Evolutionary conservation across 2,329 filamentous ascomycete species (phyloP), one percentile per base, ranked within the genome.

Genomic region (Beauveria caledonica): DNA sequence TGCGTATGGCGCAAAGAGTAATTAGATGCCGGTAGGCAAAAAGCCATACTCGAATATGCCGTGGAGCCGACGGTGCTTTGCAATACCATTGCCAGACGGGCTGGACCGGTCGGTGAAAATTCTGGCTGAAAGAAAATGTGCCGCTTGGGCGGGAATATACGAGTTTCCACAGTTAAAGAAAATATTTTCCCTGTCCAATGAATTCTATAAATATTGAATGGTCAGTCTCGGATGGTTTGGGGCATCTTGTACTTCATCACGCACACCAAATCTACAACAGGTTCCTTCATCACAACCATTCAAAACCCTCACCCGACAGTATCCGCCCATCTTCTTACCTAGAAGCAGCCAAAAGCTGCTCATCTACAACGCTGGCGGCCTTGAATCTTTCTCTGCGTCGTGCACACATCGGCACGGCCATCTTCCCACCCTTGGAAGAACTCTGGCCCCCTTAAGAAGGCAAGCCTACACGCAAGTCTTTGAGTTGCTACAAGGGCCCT

Each of bases 391-490:
- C 36, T n/a, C 33, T 42, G 23, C 50, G 51, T 40, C 56, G 40
- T 58, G 23, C 46, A 49, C 56, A 60, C 23, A 40, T 49, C n/a
- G 52, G 51, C 52, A 50, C 56, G 21, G 46, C 56, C 39, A 29
- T 53, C 29, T 62, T 63, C 48, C 50, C 58, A 49, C 56, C 60
- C 39, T 40, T 36, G 29, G 62, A 63, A 56, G 62, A 63, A 42
- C 51, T 62, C 51, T 63, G 62, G 62, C 62, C 62, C 2, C 62
- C 62, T 11, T 63, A 60, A 49, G 29, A 60, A 60, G 52, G 21
- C 27, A 58, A 21, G 60, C 62, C 55, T 36, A 51, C 29, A 60
- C 53, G 23, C 53, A 44, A 27, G 42, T 11, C 11, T 40, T 5
- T 10, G 2, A 23, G 19, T 33, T 3, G 36, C 1, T 13, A 1